phyloP scores from a whole-genome alignment of 2,329 filamentous ascomycete species.

The Thielaviopsis musarum region DNA sequence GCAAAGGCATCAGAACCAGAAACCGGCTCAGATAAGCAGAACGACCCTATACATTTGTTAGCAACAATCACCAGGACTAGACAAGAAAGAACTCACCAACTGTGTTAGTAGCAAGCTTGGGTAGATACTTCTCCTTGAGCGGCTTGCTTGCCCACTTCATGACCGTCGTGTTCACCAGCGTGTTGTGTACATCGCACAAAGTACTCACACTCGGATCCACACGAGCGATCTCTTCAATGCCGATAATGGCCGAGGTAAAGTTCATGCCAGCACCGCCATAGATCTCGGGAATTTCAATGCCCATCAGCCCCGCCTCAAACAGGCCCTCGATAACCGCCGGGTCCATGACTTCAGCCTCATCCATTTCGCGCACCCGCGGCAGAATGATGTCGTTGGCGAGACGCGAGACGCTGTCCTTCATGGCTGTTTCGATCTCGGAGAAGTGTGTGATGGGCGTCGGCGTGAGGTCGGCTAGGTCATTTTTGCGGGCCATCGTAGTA shows the following conservation, averaged over 20 bases:
- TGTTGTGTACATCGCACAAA: conserved; percentile 95
- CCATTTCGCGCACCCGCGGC: conserved; percentile 90
- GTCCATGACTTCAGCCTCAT: conserved; percentile 92
- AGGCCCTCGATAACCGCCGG: conserved; percentile 72
- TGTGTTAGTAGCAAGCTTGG: conserved; percentile 75
- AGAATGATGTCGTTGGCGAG: conserved; percentile 81
- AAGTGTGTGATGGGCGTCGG: conserved; percentile 89
- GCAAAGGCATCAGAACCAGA: conserved; percentile 95
- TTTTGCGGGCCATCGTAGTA: conserved; percentile 38
- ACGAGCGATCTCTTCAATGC: conserved; percentile 88
- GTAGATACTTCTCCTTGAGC: conserved; percentile 73
- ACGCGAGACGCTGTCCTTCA: conserved; percentile 79
- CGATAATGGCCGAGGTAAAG: conserved; percentile 90
- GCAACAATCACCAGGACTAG: background rate
- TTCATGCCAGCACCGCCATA: conserved; percentile 97
- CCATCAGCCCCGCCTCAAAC: conserved; percentile 96
- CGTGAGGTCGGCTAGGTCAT: conserved; percentile 57
- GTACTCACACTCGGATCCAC: conserved; percentile 93
- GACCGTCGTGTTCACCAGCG: conserved; percentile 84
- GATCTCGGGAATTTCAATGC: conserved; percentile 92
- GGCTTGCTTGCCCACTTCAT: conserved; percentile 66
- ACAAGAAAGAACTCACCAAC: conserved; percentile 31
- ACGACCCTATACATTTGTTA: conserved; percentile 35
- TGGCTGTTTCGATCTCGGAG: conserved; percentile 75
- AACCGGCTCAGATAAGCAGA: conserved; percentile 82